These are phyloP conservation scores for Verticillium zaregamsianum DNA, from an alignment of 2,329 filamentous ascomycete species.

Conservation along the genomic window DNA sequence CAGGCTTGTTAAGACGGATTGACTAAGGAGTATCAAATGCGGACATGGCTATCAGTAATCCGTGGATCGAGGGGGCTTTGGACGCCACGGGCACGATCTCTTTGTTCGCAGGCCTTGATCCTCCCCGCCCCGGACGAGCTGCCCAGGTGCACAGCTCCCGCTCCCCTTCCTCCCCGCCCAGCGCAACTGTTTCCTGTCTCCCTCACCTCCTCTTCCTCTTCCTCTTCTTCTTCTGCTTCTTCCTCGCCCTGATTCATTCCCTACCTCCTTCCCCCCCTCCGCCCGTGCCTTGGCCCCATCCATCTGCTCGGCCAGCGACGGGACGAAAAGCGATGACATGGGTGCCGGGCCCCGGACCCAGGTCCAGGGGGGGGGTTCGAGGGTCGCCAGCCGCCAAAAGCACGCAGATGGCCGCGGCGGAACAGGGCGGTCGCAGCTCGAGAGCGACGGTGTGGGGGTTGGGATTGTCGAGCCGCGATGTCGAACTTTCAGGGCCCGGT, in stretches of 20 bases:
- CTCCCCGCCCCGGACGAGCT: no score
- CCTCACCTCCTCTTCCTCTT: not conserved
- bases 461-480: constrained; percentile 1
- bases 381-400: not conserved
- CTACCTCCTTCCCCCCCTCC: not conserved
- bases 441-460: not conserved
- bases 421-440: not conserved
- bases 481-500: constrained; percentile 3
- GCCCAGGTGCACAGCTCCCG: no score
- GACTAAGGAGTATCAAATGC: not conserved
- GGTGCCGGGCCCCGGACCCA: not conserved
- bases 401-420: not conserved
- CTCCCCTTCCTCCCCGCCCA: not conserved
- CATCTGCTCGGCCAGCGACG: not conserved
- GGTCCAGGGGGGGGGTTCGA: not conserved
- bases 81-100: no score
- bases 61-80: not conserved
- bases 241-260: not conserved
- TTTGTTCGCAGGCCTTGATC: no score
- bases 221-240: not conserved
- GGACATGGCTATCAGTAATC: not conserved
- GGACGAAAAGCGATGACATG: not conserved
- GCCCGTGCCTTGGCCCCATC: not conserved
- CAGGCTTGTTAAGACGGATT: not conserved
- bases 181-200: not conserved